These are phyloP conservation scores for Fusarium illudens DNA, from an alignment of 2,329 filamentous ascomycete genomes.

Conservation along the genomic window DNA sequence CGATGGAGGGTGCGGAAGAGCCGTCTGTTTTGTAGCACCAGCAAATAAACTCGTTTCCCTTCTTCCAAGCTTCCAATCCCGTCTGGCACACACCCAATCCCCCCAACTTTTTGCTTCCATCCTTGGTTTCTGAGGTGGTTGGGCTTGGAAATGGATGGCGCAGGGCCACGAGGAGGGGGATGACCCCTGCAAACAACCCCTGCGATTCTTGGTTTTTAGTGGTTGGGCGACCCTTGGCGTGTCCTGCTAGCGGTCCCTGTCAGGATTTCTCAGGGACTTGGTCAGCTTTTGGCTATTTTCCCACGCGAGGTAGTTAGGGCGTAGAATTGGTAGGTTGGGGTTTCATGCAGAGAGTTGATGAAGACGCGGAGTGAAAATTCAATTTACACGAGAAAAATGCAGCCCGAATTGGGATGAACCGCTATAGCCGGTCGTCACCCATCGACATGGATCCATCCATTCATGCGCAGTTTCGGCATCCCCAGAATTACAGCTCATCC, in stretches of 20 bases:
- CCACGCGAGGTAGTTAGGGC: neutral
- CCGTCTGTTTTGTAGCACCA: constrained; percentile 26
- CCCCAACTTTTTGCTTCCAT: constrained; percentile 1
- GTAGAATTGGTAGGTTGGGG: neutral
- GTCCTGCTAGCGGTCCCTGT: neutral
- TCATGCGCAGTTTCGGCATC: neutral
- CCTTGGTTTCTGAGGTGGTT: constrained; percentile 27
- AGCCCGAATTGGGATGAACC: neutral
- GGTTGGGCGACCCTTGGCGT: constrained; percentile 18
- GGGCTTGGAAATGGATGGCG: constrained; percentile 34
- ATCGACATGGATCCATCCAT: neutral
- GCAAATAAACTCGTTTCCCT: neutral
- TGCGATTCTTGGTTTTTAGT: constrained; percentile 18
- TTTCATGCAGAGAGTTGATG: neutral
- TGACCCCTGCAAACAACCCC: constrained; percentile 25
- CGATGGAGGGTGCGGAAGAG: constrained; percentile 24
- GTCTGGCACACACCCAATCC: neutral
- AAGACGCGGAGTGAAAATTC: neutral
- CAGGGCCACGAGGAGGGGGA: constrained; percentile 29
- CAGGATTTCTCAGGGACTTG: neutral
- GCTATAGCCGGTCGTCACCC: neutral
- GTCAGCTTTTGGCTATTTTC: neutral
- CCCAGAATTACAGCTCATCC: neutral
- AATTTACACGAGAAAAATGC: neutral
- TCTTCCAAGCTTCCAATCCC: constrained; percentile 8